Evolutionary conservation across 2,329 filamentous ascomycete genomes (phyloP), one percentile per base, ranked within the genome.

Genomic region (Neonectria ditissima): DNA sequence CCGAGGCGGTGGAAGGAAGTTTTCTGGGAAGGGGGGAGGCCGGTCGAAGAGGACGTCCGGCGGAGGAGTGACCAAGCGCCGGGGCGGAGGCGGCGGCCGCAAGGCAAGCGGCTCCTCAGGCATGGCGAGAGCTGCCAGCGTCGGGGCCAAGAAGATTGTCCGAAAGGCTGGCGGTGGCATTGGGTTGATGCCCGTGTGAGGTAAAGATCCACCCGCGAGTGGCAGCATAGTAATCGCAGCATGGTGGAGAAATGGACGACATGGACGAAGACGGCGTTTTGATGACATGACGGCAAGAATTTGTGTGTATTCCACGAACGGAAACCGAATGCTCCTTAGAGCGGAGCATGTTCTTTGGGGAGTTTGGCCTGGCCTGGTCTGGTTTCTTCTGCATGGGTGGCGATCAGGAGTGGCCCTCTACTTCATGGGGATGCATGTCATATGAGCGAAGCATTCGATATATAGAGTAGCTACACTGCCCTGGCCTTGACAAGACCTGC

Each of bases 141-240:
- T 65, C 24, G 58, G 67, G 18, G 53, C 67, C 32, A 75, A 72
- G 70, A 65, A 68, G 59, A 70, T 76, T 22, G 69, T 70, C 9
- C 77, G 73, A 67, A 82, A 78, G 68, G 73, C 74, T 20, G 72
- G 73, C 3, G 73, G 76, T 5, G 73, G 73, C 14, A 81, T 82
- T 54, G 78, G 76, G 16, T 47, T 79, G 50, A 81, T 81, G 79
- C 79, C 80, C 14, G 48, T 78, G 51, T 81, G 68, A 76, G 32
- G 48, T 57, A 9, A 53, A 53, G 39, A 32, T 50, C 32, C n/a
- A 28, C 22, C 32, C 20, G 37, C 3, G 24, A 47, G n/a, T 57
- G 47, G 30, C 32, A 50, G 2, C n/a, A 20, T n/a, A 26, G 28
- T 20, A 50, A 32, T 50, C 26, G 14, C 18, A 50, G 47, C 32